Evolutionary conservation across 2,329 filamentous ascomycete species (phyloP).

Genomic region (Cordyceps farinosa): DNA sequence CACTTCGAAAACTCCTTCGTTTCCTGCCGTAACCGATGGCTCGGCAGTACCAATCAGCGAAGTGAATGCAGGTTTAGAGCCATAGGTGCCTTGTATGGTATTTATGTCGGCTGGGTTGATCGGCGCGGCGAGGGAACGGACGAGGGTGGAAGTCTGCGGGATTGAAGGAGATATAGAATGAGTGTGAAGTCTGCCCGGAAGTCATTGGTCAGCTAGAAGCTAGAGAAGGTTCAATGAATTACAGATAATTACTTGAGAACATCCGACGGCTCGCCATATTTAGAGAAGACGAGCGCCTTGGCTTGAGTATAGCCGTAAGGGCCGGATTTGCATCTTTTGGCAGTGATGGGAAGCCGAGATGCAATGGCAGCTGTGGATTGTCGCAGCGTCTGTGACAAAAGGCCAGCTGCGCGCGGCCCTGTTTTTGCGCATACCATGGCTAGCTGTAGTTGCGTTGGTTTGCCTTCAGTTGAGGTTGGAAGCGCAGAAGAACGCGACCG

Average conservation of each 20-base stretch:
- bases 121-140: conserved; percentile 84
- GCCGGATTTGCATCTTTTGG: conserved; percentile 51
- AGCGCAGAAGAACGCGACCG: background rate
- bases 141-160: conserved; percentile 61
- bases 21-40: conserved; percentile 77
- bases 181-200: conserved; percentile 56
- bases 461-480: background rate
- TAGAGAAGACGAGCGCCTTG: conserved; percentile 73
- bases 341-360: conserved; percentile 23
- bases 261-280: conserved; percentile 70
- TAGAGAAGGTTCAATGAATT: background rate
- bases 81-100: conserved; percentile 95
- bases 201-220: conserved; percentile 7
- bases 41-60: conserved; percentile 70
- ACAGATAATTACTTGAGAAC: conserved; percentile 57
- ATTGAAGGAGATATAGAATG: conserved; percentile 75
- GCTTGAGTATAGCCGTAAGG: conserved; percentile 81
- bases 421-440: background rate
- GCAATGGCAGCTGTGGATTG: background rate
- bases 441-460: background rate
- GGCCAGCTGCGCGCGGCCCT: background rate
- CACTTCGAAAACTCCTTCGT: conserved; percentile 94
- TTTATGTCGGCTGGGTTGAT: conserved; percentile 99
- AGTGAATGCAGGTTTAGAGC: conserved; percentile 74
- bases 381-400: background rate